Evolutionary conservation across 345 rosid genomes (phyloP).

Genomic region (Brassica napus): DNA sequence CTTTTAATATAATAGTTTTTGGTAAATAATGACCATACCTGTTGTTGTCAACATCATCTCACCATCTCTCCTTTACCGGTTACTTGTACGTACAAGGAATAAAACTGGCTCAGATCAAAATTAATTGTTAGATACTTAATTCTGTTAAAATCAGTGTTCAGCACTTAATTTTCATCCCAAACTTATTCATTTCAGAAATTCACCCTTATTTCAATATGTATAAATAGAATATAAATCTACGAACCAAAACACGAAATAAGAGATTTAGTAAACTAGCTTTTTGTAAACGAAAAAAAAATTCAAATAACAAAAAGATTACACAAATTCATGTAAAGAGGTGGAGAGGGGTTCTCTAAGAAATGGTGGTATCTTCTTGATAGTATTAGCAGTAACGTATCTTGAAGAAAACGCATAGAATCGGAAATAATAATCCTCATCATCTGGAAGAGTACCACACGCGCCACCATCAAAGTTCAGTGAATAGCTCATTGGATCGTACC

Average conservation of each 20-base stretch:
- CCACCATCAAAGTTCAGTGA: slow-evolving; percentile 73
- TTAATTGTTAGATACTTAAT: no score
- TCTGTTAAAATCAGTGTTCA: no score
- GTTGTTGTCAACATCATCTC: no score
- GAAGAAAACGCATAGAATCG: slow-evolving; percentile 69
- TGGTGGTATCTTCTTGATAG: slow-evolving; percentile 17
- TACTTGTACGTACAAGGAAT: no score
- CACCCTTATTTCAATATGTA: no score
- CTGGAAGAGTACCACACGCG: slow-evolving; percentile 44
- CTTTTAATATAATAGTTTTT: no score
- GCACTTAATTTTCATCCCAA: no score
- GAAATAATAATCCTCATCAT: slow-evolving; percentile 55
- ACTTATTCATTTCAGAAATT: no score
- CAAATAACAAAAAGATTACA: slow-evolving; percentile 9
- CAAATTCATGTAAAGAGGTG: background rate
- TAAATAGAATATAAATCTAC: no score
- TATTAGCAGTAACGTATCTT: slow-evolving; percentile 44
- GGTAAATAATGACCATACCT: no score
- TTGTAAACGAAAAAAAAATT: background rate
- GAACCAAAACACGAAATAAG: background rate
- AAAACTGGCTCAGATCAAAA: no score
- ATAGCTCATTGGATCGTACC: slow-evolving; percentile 74
- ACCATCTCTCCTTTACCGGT: no score
- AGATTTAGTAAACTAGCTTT: background rate
- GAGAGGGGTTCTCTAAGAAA: slow-evolving; percentile 14